Conservation (phyloP, 2,329 filamentous ascomycete species). For the Sporothrix dimorphospora region DNA sequence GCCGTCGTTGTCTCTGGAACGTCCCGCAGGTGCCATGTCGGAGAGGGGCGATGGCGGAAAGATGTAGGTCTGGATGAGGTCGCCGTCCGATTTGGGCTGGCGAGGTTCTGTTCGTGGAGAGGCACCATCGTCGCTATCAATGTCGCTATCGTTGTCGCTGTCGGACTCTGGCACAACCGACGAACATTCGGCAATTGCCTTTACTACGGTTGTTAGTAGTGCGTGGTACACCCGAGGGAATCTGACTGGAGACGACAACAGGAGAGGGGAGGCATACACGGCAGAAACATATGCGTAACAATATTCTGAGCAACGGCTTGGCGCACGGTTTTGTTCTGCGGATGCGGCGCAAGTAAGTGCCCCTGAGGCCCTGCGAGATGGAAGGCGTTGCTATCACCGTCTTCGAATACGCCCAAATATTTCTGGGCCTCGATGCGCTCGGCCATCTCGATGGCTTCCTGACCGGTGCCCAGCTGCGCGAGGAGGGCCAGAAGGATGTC, state of each 20-base stretch:
- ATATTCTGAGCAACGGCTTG: not conserved
- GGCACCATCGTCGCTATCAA: not conserved
- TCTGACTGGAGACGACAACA: not conserved
- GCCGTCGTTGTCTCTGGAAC: not conserved
- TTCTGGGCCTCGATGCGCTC: not conserved
- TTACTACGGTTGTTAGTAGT: not conserved
- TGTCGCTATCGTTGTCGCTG: not conserved
- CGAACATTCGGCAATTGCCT: not conserved
- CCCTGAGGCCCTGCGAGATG: not conserved
- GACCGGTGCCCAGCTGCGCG: too few species aligned
- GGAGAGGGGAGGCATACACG: not conserved
- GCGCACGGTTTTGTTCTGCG: not conserved
- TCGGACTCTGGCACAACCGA: not conserved
- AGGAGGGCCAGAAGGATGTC: too few species aligned
- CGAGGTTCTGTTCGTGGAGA: not conserved
- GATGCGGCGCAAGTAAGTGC: not conserved
- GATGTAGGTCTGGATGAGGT: slow-evolving; percentile 9
- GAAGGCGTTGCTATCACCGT: not conserved
- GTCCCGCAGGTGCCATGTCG: not conserved
- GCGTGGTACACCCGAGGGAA: not conserved
- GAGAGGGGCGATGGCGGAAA: slow-evolving; percentile 30
- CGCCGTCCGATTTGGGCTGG: not conserved
- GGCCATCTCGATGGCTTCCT: too few species aligned
- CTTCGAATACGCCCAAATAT: not conserved
- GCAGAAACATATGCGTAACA: not conserved